Evolutionary conservation across 805 yeast species (phyloP).

Genomic region (Saccharomycopsis olivae): DNA sequence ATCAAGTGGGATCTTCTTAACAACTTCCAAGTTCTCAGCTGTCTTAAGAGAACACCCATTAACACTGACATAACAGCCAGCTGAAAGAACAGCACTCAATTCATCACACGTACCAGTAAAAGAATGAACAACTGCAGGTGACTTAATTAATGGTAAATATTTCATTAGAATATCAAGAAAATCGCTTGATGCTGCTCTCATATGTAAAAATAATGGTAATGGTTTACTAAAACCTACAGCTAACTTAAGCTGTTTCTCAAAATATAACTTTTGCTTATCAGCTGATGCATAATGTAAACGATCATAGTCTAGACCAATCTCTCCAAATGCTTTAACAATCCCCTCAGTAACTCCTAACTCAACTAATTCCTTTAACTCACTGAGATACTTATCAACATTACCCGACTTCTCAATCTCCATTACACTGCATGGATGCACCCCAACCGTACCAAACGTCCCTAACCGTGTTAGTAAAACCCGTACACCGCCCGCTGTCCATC

Average conservation of each 20-base stretch:
- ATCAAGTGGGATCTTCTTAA: slow-evolving; percentile 54
- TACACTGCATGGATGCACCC: slow-evolving; percentile 93
- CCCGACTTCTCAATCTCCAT: slow-evolving; percentile 33
- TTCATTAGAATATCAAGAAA: slow-evolving; percentile 57
- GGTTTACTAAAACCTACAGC: slow-evolving; percentile 53
- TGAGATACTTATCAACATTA: slow-evolving; percentile 31
- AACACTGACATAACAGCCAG: slow-evolving; percentile 66
- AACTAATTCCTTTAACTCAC: slow-evolving; percentile 39
- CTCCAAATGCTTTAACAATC: slow-evolving; percentile 78
- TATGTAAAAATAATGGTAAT: slow-evolving; percentile 80
- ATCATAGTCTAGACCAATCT: slow-evolving; percentile 92
- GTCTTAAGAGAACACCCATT: slow-evolving; percentile 91
- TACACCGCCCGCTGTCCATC: too few species aligned
- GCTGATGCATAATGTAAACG: slow-evolving; percentile 66
- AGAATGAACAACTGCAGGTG: slow-evolving; percentile 85
- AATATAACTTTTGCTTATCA: slow-evolving; percentile 56
- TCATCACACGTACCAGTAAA: slow-evolving; percentile 79
- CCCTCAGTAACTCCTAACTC: slow-evolving; percentile 37
- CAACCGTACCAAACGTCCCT: slow-evolving; percentile 57
- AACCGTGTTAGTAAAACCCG: too few species aligned
- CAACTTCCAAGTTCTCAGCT: slow-evolving; percentile 60
- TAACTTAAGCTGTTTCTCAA: slow-evolving; percentile 62
- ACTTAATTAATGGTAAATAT: slow-evolving; percentile 28
- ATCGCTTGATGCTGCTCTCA: slow-evolving; percentile 79
- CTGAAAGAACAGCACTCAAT: slow-evolving; percentile 39